Conservation (phyloP, 2,329 filamentous ascomycete species). For the Bipolaris zeicola region DNA sequence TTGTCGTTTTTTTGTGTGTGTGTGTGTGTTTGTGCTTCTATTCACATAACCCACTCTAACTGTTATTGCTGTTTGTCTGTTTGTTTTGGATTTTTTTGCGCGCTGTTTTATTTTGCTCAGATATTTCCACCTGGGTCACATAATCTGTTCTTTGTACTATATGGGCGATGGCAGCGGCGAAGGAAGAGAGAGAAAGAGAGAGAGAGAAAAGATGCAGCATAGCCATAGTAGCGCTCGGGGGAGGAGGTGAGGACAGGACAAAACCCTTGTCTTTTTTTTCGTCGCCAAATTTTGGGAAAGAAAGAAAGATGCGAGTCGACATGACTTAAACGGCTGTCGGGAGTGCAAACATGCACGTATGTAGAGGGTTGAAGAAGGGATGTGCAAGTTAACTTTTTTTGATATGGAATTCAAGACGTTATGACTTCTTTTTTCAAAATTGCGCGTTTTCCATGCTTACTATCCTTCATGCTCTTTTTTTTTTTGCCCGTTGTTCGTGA, state of each 20-base stretch:
- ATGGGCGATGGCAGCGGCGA: constrained; percentile 12
- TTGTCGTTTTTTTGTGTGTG: background rate
- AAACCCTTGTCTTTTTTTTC: background rate
- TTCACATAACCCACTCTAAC: background rate
- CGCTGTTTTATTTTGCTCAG: background rate
- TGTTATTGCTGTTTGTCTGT: background rate
- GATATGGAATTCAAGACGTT: constrained; percentile 40
- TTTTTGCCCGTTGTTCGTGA: background rate
- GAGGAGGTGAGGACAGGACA: background rate
- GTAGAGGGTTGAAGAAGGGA: background rate
- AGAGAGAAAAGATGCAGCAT: background rate
- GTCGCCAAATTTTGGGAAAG: background rate
- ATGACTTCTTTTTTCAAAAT: constrained; percentile 29
- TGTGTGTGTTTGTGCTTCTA: background rate
- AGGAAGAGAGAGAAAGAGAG: background rate
- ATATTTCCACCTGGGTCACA: constrained; percentile 15
- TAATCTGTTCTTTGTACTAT: constrained; percentile 41
- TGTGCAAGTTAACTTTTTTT: constrained; percentile 6
- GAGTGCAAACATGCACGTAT: constrained; percentile 4
- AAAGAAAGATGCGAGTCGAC: background rate
- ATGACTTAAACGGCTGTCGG: background rate
- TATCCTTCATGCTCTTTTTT: too few relatives aligned
- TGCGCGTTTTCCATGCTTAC: background rate
- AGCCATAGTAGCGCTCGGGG: background rate
- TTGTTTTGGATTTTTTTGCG: background rate